phyloP scores from a whole-genome alignment of 2,329 filamentous ascomycete genomes.

The Colletotrichum sansevieriae region DNA sequence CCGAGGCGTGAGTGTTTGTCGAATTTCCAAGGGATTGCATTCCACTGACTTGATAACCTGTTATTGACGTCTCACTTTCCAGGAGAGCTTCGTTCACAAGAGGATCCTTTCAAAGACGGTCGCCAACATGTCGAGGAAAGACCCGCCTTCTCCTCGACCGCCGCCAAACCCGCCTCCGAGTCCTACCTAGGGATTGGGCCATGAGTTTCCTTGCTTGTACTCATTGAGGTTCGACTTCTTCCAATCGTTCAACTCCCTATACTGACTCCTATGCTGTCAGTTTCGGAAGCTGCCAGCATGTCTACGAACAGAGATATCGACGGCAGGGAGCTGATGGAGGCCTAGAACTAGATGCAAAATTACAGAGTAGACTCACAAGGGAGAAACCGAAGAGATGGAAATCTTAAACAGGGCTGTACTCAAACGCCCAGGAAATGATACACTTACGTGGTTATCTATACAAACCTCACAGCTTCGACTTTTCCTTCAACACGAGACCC shows the following conservation, averaged over 20 bases:
- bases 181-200: conserved; percentile 42
- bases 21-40: no score
- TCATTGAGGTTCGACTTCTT: no score
- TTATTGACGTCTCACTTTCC: no score
- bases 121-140: conserved; percentile 50
- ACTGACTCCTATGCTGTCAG: no score
- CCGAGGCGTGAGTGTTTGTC: no score
- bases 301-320: no score
- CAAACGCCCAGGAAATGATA: not conserved
- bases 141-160: conserved; percentile 52
- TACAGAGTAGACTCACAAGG: no score
- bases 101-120: no score
- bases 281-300: no score
- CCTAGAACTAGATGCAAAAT: no score
- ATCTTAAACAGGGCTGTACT: not conserved
- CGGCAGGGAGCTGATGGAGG: no score
- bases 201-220: not conserved
- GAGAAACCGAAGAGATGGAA: not conserved
- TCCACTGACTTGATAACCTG: not conserved
- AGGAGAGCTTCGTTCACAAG: not conserved
- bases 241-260: no score
- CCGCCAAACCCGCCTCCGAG: conserved; percentile 56
- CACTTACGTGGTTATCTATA: not conserved
- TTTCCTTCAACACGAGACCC: conserved; percentile 65
- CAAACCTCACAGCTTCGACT: conserved; percentile 50